Evolutionary conservation across 192 early-diverging fungal species (phyloP), one percentile per base, ranked within the genome.

Genomic region (Backusella circina): DNA sequence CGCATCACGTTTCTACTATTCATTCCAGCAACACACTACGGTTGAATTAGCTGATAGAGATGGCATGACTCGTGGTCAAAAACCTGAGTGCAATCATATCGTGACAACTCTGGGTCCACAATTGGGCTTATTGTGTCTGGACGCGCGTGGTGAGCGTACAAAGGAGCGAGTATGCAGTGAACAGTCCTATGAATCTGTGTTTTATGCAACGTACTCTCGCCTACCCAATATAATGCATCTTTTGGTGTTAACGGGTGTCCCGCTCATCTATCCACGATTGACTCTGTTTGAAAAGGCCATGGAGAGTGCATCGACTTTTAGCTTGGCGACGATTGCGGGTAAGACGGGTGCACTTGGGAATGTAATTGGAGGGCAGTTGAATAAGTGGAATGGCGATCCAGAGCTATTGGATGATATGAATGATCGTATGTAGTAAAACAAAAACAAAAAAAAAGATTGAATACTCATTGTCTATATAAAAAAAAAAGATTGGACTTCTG

Each of bases 351-450:
- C 70, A 30, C 15, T 77, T 3, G 36, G 70, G 23, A 32, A 71
- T 32, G 39, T 77, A 3, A 77, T 77, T 30, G 65, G 38, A 32
- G 75, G 75, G 0, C 75, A 77, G 32, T 6, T 77, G 16, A 77
- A 77, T 33, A 70, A 77, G 18, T 77, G 75, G 75, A 93, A 93
- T 85, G 94, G 93, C 66, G 92, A 94, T 76, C 91, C 92, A 31
- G 93, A 96, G 73, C 82, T 96, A 28, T 79, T 89, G 28, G 95
- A 96, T 77, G 94, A 95, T 74, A 81, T 95, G 88, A 90, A 90
- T 81, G 94, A 95, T 78, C 91, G 83, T 74, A 77, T 78, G 84
- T 81, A 79, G 31, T 67, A 67, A 79, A 67, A 41, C 13, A 41
- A 16, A 12, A 41, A 18, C 16, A 4, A 3, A 18, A 16, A 16